These are phyloP conservation scores for Pachysandra terminalis DNA, from an alignment of 164 flowering plant species.

Conservation along the genomic window DNA sequence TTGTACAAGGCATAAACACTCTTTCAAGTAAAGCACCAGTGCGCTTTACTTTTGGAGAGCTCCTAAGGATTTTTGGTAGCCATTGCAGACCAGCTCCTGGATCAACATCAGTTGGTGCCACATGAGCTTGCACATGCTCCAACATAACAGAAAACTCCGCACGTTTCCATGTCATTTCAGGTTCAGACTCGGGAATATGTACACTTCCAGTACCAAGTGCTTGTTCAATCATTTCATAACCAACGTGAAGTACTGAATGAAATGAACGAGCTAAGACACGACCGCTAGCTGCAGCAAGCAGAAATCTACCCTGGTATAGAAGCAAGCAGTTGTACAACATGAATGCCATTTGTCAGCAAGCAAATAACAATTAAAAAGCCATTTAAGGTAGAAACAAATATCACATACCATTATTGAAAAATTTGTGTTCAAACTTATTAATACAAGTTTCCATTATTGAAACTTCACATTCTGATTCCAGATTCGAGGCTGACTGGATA, in stretches of 20 bases:
- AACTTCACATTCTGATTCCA: no score
- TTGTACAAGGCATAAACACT: conserved; percentile 98
- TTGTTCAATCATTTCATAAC: conserved; percentile 86
- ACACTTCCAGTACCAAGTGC: conserved; percentile 72
- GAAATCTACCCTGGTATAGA: conserved; percentile 83
- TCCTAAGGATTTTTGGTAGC: conserved; percentile 92
- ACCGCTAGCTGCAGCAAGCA: conserved; percentile 98
- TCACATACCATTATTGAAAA: background rate
- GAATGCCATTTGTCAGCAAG: background rate
- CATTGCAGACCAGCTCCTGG: conserved; percentile 99
- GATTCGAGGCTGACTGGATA: no score
- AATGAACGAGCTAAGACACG: conserved; percentile 96
- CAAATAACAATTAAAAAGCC: background rate
- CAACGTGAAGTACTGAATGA: conserved; percentile 92
- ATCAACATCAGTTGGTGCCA: conserved; percentile 99
- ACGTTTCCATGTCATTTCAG: conserved; percentile 97
- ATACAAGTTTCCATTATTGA: no score
- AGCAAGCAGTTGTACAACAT: conserved; percentile 1
- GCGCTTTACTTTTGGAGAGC: conserved; percentile 93
- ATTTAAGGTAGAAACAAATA: background rate
- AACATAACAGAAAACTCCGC: conserved; percentile 92
- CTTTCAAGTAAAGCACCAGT: conserved; percentile 99
- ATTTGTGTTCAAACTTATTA: no score
- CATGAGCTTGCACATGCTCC: conserved; percentile 99
- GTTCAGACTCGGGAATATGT: conserved; percentile 65